Evolutionary conservation across 805 yeast species (phyloP).

Genomic region (Candida nonsorbophila): DNA sequence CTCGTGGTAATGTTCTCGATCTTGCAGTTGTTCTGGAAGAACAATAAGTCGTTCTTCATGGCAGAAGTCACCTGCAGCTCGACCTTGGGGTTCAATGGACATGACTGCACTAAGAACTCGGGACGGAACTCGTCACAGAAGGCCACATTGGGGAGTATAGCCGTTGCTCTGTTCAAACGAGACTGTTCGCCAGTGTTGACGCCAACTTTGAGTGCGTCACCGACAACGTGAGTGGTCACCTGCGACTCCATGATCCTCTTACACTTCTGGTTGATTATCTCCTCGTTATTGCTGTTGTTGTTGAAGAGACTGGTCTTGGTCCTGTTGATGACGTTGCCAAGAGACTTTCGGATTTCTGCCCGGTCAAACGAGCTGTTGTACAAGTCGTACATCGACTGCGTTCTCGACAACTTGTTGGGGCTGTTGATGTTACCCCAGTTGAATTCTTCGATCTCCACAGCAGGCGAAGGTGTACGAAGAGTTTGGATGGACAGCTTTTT

Average conservation of each 20-base stretch:
- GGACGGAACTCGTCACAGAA: conserved; percentile 48
- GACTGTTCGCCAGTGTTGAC: background rate
- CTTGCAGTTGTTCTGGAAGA: conserved; percentile 32
- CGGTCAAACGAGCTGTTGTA: conserved; percentile 7
- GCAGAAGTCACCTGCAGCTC: conserved; percentile 44
- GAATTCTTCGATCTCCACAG: conserved; percentile 27
- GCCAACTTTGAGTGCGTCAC: conserved; percentile 4
- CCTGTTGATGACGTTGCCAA: conserved; percentile 11
- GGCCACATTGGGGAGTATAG: conserved; percentile 30
- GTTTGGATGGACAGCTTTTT: conserved; percentile 21
- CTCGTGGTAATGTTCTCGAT: conserved; percentile 25
- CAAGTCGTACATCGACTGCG: conserved; percentile 31
- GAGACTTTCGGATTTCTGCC: background rate
- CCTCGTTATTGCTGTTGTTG: conserved; percentile 14
- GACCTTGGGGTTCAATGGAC: conserved; percentile 45
- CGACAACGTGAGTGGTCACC: conserved; percentile 1
- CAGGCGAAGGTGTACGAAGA: conserved; percentile 32
- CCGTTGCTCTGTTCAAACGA: conserved; percentile 9
- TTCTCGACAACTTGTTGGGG: conserved; percentile 21
- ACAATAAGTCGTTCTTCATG: conserved; percentile 50
- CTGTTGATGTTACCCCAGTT: conserved; percentile 11
- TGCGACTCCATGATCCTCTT: conserved; percentile 16
- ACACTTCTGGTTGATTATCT: conserved; percentile 18
- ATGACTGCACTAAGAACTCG: conserved; percentile 50
- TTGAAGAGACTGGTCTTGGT: conserved; percentile 17